A percentile compares a stretch with the other conserved stretches of the same genome.
phyloP scores from a whole-genome alignment of 805 yeast genomes.

The Spathaspora arborariae region DNA sequence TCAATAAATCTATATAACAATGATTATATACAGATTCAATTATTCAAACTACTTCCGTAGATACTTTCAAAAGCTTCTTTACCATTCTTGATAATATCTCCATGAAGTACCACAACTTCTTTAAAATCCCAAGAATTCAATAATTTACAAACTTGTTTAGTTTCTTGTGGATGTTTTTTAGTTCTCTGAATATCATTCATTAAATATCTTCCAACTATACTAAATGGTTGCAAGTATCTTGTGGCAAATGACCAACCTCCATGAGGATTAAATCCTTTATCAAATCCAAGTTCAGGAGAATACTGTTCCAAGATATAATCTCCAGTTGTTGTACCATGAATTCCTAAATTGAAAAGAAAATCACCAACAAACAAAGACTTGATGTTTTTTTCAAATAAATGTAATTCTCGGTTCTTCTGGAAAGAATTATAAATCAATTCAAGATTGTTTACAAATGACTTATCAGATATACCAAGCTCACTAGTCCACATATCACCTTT shows the following conservation, averaged over 20 bases:
- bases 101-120: slow-evolving; percentile 49
- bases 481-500: slow-evolving; percentile 17
- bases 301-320: slow-evolving; percentile 35
- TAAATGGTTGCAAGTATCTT: slow-evolving; percentile 37
- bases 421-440: slow-evolving; percentile 54
- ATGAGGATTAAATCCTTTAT: slow-evolving; percentile 37
- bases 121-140: slow-evolving; percentile 39
- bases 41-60: not conserved
- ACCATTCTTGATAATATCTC: slow-evolving; percentile 40
- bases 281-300: slow-evolving; percentile 42
- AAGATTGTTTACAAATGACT: slow-evolving; percentile 36
- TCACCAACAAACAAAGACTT: slow-evolving; percentile 57
- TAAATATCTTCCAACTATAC: not conserved
- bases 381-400: slow-evolving; percentile 43
- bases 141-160: slow-evolving; percentile 16
- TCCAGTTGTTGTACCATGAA: slow-evolving; percentile 27
- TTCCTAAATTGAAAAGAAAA: slow-evolving; percentile 54
- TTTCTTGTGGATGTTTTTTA: slow-evolving; percentile 13
- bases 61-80: slow-evolving; percentile 13
- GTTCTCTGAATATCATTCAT: slow-evolving; percentile 17
- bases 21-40: too few relatives aligned
- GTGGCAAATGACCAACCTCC: slow-evolving; percentile 39
- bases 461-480: slow-evolving; percentile 31
- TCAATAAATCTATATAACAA: not conserved
- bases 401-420: slow-evolving; percentile 55